Percentiles rank a stretch among this genome's conserved stretches.
phyloP scores from a whole-genome alignment of 2,329 filamentous ascomycete species.

The Eutypa lata region DNA sequence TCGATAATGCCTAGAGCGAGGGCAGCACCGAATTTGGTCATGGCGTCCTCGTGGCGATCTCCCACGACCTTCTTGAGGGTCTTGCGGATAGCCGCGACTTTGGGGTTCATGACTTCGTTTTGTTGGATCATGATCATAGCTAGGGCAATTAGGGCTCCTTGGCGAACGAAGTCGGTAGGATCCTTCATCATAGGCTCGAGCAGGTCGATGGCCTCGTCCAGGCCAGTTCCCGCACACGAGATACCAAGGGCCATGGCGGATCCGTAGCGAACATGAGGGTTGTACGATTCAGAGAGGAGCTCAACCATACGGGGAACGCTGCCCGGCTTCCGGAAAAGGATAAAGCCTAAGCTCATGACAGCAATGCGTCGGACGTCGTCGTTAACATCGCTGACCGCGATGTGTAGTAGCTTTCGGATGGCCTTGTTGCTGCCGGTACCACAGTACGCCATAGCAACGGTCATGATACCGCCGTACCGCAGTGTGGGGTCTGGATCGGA shows the following conservation, averaged over 20 bases:
- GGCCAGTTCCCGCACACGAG: constrained; percentile 91
- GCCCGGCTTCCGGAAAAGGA: constrained; percentile 94
- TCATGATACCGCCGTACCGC: constrained; percentile 96
- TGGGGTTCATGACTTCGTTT: constrained; percentile 97
- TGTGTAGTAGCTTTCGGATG: constrained; percentile 89
- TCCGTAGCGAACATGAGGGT: constrained; percentile 95
- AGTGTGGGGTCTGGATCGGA: constrained; percentile 92
- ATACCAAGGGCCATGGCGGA: constrained; percentile 98
- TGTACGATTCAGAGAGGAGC: constrained; percentile 96
- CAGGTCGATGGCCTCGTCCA: constrained; percentile 94
- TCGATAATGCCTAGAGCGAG: constrained; percentile 96
- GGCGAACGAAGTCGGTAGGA: constrained; percentile 95
- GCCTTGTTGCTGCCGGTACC: constrained; percentile 98
- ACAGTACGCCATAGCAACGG: constrained; percentile 95
- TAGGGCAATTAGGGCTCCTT: constrained; percentile 89
- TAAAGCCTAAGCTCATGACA: constrained; percentile 97
- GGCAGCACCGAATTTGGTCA: constrained; percentile 97
- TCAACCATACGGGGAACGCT: constrained; percentile 99
- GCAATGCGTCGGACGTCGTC: constrained; percentile 95
- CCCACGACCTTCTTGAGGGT: constrained; percentile 90
- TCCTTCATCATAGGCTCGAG: constrained; percentile 99
- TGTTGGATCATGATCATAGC: constrained; percentile 99
- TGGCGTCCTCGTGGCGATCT: constrained; percentile 95
- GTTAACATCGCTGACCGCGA: constrained; percentile 95
- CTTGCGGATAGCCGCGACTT: constrained; percentile 87